Percentiles rank a stretch among this genome's conserved stretches.
Evolutionary conservation across 2,329 filamentous ascomycete species (phyloP).

Genomic region (Pyricularia pennisetigena): DNA sequence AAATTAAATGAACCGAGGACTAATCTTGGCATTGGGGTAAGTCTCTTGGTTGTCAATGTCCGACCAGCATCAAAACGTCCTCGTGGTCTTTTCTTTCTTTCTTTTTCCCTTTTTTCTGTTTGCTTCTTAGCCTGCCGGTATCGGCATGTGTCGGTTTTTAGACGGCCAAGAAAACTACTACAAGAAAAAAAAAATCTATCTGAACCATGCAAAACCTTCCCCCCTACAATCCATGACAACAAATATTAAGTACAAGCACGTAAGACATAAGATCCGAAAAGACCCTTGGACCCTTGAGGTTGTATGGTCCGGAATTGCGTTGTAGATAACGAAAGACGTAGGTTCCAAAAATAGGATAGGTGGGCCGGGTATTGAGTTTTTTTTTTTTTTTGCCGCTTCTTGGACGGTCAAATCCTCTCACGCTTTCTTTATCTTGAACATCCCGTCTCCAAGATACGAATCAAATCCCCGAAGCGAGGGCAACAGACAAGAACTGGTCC

Average conservation of each 20-base stretch:
- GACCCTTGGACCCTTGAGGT: not conserved
- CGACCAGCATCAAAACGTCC: not conserved
- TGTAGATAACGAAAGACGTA: not conserved
- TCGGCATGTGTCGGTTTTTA: not conserved
- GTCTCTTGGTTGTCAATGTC: not conserved
- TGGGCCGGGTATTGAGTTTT: not conserved
- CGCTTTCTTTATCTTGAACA: not conserved
- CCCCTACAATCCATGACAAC: not conserved
- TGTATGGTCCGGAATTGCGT: not conserved
- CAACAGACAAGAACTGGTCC: no score
- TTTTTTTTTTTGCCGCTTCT: no score
- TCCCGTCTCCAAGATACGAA: not conserved
- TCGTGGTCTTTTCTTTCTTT: not conserved
- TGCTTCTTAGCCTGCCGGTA: not conserved
- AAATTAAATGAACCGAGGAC: no score
- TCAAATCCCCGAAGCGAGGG: not conserved
- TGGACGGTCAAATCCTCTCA: not conserved
- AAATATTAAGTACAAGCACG: not conserved
- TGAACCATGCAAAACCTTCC: not conserved
- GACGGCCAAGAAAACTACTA: not conserved
- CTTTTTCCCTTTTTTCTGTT: no score
- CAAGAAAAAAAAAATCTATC: not conserved
- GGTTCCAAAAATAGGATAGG: not conserved
- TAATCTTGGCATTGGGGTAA: not conserved
- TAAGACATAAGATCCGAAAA: not conserved